Evolutionary conservation across 441 rosid species (phyloP).

Genomic region (Populus hybrid): DNA sequence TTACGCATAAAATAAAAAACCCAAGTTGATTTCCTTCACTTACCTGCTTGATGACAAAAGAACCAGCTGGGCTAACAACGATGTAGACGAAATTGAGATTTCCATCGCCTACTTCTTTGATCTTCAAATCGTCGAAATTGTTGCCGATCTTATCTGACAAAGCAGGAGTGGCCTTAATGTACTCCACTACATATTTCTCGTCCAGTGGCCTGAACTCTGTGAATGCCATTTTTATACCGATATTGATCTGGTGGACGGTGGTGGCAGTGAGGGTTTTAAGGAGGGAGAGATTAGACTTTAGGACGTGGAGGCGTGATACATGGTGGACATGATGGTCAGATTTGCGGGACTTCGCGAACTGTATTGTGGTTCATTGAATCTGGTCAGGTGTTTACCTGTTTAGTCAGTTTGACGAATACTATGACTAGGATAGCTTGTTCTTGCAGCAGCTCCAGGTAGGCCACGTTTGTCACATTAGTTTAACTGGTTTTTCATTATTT

Average conservation of each 20-base stretch:
- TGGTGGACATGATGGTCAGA: not conserved
- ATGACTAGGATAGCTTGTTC: not conserved
- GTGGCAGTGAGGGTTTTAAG: not conserved
- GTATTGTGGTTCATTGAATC: not conserved
- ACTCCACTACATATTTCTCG: constrained; percentile 63
- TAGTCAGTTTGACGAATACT: not conserved
- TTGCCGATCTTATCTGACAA: constrained; percentile 58
- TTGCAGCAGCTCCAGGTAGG: not conserved
- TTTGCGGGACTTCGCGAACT: not conserved
- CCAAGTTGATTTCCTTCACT: not conserved
- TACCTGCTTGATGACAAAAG: constrained; percentile 89
- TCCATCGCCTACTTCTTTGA: constrained; percentile 92
- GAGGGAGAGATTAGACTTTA: not conserved
- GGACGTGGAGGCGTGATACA: not conserved
- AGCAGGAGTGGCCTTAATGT: constrained; percentile 65
- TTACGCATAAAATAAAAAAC: not conserved
- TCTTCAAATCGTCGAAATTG: constrained; percentile 50
- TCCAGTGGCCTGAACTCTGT: constrained; percentile 60
- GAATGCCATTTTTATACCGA: constrained; percentile 41
- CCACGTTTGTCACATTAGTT: not conserved
- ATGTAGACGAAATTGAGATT: constrained; percentile 86
- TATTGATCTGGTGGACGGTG: not conserved
- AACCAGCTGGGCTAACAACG: constrained; percentile 53
- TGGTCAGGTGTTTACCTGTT: not conserved
- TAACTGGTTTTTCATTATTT: not conserved